Base-by-base conservation (phyloP, 2,329 filamentous ascomycete genomes). In the Penicillium nordicum region DNA sequence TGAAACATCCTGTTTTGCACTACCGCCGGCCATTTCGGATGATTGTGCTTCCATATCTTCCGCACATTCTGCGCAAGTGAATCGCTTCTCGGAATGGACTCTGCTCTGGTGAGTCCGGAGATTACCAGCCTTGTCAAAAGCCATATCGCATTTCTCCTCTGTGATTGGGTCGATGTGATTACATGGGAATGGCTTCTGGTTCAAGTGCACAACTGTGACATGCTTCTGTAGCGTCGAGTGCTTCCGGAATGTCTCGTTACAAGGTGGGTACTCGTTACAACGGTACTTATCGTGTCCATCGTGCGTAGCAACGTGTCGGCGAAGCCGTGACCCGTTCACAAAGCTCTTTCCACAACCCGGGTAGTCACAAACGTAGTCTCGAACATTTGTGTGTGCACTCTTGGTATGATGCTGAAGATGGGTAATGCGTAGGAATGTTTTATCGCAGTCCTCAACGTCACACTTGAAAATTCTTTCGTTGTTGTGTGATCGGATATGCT, bases 341-440 rank as follows among this genome's bases (percentile, higher is more conserved):
- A 97, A 97, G 34, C 82, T 85, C 78, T 93, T 94, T 49, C 80
- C 85, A 69, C 93, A 97, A 6, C 81, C 86, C 14, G 84, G 80
- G 66, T 85, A 85, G n/a, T 82, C 78, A 75, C 92, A 97, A 27
- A 82, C 73, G 71, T 91, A 88, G 45, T 85, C 82, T 57, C 88
- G 82, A 62, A 90, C 82, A 53, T 85, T 79, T 21, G 84, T 88
- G 71, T 97, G 93, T 11, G 88, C 87, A 53, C 88, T 89, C 70
- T 92, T 92, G 68, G 95, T 76, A 71, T 97, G 93, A 62, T 92
- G 88, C 57, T 88, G 87, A 18, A 97, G 80, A 74, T 97, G 92
- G 65, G 93, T 93, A 63, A 90, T 85, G 59, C 94, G 89, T 14
- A 91, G 83, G 71, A 96, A 97, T 41, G 87, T 83, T 77, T 96